Percentiles rank a stretch among this genome's conserved stretches.
phyloP scores from a whole-genome alignment of 768 basidiomycete species.

The Agaricus blazei region DNA sequence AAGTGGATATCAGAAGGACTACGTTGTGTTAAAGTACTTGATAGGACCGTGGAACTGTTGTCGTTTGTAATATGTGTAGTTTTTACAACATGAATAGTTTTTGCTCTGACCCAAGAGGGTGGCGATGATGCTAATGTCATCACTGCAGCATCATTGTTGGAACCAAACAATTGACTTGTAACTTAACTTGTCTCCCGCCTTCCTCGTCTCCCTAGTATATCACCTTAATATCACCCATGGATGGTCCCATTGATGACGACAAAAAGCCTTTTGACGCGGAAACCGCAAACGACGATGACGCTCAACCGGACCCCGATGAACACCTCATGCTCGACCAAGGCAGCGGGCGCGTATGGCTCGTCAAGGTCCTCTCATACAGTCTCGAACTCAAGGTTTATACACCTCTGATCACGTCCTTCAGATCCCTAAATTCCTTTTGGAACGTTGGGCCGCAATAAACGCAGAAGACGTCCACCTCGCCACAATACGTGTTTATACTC shows the following conservation, averaged over 20 bases:
- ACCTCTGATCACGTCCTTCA: constrained; percentile 22
- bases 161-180: background rate
- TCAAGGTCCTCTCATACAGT: constrained; percentile 55
- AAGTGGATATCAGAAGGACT: background rate
- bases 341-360: constrained; percentile 76
- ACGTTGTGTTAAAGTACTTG: background rate
- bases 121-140: no score
- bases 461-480: constrained; percentile 78
- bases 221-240: constrained; percentile 6
- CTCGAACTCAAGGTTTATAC: constrained; percentile 2
- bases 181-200: background rate
- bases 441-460: constrained; percentile 75
- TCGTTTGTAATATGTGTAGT: constrained; percentile 3
- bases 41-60: background rate
- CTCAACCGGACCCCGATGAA: constrained; percentile 77
- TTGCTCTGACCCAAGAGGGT: background rate
- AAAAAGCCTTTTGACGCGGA: constrained; percentile 70
- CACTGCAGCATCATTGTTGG: no score
- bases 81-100: no score
- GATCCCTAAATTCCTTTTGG: constrained; percentile 85
- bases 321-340: constrained; percentile 74
- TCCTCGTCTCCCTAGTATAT: background rate
- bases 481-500: constrained; percentile 73
- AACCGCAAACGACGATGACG: constrained; percentile 48
- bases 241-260: constrained; percentile 45